Percentiles rank a stretch among this genome's conserved stretches.
phyloP scores from a whole-genome alignment of 1,139 yeast species.

The Pichia sp. region DNA sequence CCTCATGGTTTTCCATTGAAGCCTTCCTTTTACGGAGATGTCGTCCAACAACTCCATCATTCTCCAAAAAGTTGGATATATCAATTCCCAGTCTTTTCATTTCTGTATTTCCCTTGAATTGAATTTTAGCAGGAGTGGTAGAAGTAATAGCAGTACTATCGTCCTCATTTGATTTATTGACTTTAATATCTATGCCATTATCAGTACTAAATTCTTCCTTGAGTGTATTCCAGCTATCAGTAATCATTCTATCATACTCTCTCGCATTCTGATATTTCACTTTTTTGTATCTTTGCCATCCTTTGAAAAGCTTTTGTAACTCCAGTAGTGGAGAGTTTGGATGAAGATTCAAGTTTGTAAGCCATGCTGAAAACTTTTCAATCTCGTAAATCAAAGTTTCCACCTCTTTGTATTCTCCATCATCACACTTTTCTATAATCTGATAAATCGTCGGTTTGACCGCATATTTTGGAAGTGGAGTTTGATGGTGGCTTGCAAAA shows the following conservation, averaged over 20 bases:
- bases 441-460: slow-evolving; percentile 19
- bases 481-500: not conserved
- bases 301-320: slow-evolving; percentile 15
- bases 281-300: slow-evolving; percentile 16
- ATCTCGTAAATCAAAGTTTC: slow-evolving; percentile 32
- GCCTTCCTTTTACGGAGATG: slow-evolving; percentile 9
- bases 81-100: slow-evolving; percentile 14
- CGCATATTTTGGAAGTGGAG: slow-evolving; percentile 11
- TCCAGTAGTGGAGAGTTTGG: slow-evolving; percentile 4
- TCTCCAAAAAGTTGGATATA: slow-evolving; percentile 2
- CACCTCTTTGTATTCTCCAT: slow-evolving; percentile 27
- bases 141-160: not conserved
- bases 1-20: not conserved
- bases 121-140: not conserved
- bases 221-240: slow-evolving; percentile 3
- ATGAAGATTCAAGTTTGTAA: slow-evolving; percentile 11
- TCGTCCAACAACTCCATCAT: slow-evolving; percentile 1
- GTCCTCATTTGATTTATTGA: not conserved
- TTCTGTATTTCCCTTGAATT: slow-evolving; percentile 4
- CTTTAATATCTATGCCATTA: slow-evolving; percentile 1
- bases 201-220: not conserved
- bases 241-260: slow-evolving; percentile 3
- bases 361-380: slow-evolving; percentile 24
- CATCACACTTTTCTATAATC: slow-evolving; percentile 28
- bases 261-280: slow-evolving; percentile 11